Evolutionary conservation across 805 yeast genomes (phyloP), one percentile per base, ranked within the genome.

Genomic region (Cyberlindnera meyerae): DNA sequence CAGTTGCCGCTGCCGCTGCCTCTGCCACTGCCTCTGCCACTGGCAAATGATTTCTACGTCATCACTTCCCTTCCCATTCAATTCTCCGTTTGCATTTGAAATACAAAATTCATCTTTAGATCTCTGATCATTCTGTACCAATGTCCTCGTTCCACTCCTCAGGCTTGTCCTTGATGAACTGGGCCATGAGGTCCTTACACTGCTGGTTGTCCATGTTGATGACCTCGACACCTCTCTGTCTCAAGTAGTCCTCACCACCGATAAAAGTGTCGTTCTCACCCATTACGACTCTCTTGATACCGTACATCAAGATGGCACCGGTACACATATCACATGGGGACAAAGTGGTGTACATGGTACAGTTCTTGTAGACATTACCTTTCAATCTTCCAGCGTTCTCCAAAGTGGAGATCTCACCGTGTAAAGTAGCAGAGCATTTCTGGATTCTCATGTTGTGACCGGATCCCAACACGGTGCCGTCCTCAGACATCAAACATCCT

Each of bases 251-350:
- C 58, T 90, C 97, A 18, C 85, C 95, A 11, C 97, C 96, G 24
- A 70, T 48, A 50, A 83, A 90, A 21, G 82, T 90, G 37, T 63
- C 74, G 61, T 88, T 88, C 58, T 90, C 98, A 21, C 96, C 96
- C 60, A 88, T 52, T 0, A 90, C 97, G 28, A 86, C 82, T 45
- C 97, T 71, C 52, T 81, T 79, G 48, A 90, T 73, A 27, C 95
- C 96, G 63, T 88, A 90, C 70, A 90, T 68, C 35, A 90, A 54
- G 45, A 90, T 83, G 6, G 97, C 95, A 15, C 97, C 97, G 5
- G 93, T 76, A 59, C 97, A 90, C 97, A 90, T 90, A 48, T 79
- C 73, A 59, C 97, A 90, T 4, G 97, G 97, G 7, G 95, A 84
- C 47, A 90, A 66, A 0, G 96, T 84, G 21, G 97, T 88, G 63